phyloP scores from a whole-genome alignment of 208 protist species.

The Wallacemonas rigidus region DNA sequence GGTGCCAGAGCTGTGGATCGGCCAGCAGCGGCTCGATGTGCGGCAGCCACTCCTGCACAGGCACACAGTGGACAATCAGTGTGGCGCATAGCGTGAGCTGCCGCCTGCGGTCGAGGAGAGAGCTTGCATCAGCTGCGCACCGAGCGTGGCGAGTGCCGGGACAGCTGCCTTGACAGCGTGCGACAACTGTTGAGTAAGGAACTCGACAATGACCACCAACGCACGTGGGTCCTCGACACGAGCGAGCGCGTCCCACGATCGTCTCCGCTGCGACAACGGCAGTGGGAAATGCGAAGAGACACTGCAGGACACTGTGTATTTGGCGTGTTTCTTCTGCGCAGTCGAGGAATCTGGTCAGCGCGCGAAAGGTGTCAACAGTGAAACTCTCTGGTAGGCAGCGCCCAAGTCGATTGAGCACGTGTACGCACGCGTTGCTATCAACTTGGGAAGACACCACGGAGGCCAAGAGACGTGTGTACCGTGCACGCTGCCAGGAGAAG shows the following conservation, averaged over 20 bases:
- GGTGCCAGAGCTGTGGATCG: conserved; percentile 16
- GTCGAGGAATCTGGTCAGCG: background rate
- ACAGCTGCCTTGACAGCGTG: background rate
- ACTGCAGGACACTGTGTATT: background rate
- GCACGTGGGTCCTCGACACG: conserved; percentile 1
- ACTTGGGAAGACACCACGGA: conserved; percentile 6
- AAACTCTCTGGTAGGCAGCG: background rate
- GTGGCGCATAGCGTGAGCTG: background rate
- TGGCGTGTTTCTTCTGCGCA: background rate
- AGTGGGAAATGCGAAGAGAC: background rate
- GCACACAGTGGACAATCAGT: background rate
- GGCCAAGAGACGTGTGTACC: conserved; percentile 23
- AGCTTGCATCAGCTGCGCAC: background rate
- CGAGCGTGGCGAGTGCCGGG: background rate
- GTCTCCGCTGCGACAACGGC: background rate
- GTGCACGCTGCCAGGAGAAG: conserved; percentile 20
- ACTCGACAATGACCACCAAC: background rate
- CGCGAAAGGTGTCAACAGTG: background rate
- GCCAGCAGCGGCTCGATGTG: conserved; percentile 13
- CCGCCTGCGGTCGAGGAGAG: background rate
- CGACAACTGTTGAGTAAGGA: background rate
- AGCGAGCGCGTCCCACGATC: background rate
- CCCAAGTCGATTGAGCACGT: background rate
- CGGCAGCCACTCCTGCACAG: conserved; percentile 8
- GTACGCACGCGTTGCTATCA: background rate